A percentile compares a stretch with the other conserved stretches of the same genome.
Evolutionary conservation across 2,329 filamentous ascomycete species (phyloP).

Genomic region (Clonostachys rhizophaga): DNA sequence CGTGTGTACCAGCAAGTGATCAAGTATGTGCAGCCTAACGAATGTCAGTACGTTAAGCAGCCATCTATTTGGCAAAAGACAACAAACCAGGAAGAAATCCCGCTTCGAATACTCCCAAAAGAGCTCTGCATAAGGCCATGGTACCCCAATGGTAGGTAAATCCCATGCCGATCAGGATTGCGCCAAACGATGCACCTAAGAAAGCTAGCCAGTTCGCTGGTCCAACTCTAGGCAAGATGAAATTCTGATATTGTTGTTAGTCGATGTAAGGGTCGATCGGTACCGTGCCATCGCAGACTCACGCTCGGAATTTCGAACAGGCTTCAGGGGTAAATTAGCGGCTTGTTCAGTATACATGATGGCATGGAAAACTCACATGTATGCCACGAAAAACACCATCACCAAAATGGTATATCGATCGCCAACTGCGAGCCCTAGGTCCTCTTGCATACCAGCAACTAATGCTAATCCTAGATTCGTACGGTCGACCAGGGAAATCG

Average conservation of each 20-base stretch:
- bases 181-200: too few species aligned
- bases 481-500: background rate
- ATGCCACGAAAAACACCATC: background rate
- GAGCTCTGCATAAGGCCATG: slow-evolving; percentile 4
- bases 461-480: background rate
- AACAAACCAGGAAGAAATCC: slow-evolving; percentile 2
- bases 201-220: too few species aligned
- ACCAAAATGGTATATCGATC: background rate
- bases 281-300: background rate
- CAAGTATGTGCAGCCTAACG: slow-evolving; percentile 4
- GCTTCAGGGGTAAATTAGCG: background rate
- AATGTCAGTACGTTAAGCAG: too few species aligned
- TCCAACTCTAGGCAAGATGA: too few species aligned
- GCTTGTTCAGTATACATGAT: too few species aligned
- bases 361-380: background rate
- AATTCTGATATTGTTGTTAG: background rate
- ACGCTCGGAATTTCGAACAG: background rate
- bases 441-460: background rate
- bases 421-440: background rate
- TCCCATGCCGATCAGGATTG: slow-evolving; percentile 6
- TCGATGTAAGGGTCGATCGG: background rate
- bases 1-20: slow-evolving; percentile 64
- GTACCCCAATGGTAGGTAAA: background rate
- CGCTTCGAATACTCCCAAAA: slow-evolving; percentile 11
- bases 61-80: too few species aligned